A percentile compares a stretch with the other conserved stretches of the same genome.
phyloP scores from a whole-genome alignment of 768 basidiomycete genomes.

The Kwoniella pini region DNA sequence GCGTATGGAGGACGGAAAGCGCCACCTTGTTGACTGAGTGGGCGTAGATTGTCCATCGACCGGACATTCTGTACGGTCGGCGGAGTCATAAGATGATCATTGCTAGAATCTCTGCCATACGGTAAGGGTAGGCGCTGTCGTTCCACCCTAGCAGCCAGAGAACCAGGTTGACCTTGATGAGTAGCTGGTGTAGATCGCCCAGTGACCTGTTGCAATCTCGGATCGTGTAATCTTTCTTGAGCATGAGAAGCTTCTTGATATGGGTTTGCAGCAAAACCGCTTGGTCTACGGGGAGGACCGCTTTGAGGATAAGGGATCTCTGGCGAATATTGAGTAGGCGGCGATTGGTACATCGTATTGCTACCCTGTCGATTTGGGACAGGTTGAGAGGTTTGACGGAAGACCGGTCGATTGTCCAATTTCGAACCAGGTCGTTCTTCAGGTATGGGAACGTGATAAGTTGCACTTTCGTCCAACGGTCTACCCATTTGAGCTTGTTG shows the following conservation, averaged over 20 bases:
- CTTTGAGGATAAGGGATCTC: conserved; percentile 24
- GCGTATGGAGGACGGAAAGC: conserved; percentile 32
- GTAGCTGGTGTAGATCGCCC: conserved; percentile 5
- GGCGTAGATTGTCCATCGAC: conserved; percentile 46
- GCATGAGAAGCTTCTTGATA: conserved; percentile 33
- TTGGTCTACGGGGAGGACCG: conserved; percentile 25
- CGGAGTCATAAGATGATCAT: conserved; percentile 14
- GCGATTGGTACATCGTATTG: conserved; percentile 32
- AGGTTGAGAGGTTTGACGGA: conserved; percentile 13
- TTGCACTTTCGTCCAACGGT: conserved; percentile 15
- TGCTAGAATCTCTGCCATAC: conserved; percentile 3
- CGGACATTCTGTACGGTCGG: conserved; percentile 31
- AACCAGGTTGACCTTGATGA: background rate
- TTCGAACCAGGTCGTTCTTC: conserved; percentile 8
- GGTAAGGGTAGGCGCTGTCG: conserved; percentile 17
- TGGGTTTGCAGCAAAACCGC: conserved; percentile 19
- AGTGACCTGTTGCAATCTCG: conserved; percentile 26
- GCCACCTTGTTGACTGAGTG: conserved; percentile 10
- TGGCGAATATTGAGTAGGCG: conserved; percentile 27
- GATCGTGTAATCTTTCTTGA: conserved; percentile 34
- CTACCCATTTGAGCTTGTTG: conserved; percentile 15
- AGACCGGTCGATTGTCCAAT: conserved; percentile 17
- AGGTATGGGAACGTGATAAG: conserved; percentile 8
- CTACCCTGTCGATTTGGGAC: conserved; percentile 15
- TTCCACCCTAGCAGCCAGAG: background rate